A percentile compares a stretch with the other conserved stretches of the same genome.
These are phyloP conservation scores for Asclepias syriaca DNA, from an alignment of 257 asterid genomes.

Conservation along the genomic window DNA sequence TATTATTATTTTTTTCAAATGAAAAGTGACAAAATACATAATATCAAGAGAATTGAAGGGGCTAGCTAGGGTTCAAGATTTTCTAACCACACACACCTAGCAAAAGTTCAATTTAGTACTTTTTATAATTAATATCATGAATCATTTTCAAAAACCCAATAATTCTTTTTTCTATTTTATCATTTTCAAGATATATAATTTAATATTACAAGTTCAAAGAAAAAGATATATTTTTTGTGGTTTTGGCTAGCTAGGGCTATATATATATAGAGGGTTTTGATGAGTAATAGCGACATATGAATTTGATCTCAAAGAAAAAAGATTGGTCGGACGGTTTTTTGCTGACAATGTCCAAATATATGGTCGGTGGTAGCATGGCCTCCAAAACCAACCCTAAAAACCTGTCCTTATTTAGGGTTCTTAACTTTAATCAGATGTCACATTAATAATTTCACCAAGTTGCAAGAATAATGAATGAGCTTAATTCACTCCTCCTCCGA, in stretches of 20 bases:
- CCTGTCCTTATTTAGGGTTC: too few species aligned
- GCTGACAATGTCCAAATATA: neutral
- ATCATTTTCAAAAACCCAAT: neutral
- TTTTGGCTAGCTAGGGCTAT: constrained; percentile 9
- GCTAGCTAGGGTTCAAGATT: neutral
- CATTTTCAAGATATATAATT: neutral
- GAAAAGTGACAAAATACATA: constrained; percentile 19
- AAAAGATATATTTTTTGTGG: neutral
- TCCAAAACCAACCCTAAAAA: neutral
- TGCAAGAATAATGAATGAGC: neutral
- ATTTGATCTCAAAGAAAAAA: constrained; percentile 4
- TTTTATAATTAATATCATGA: constrained; percentile 9
- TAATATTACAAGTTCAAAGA: constrained; percentile 9
- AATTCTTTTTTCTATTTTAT: too few species aligned
- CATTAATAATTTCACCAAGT: neutral
- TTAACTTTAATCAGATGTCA: neutral
- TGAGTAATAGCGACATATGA: constrained; percentile 14
- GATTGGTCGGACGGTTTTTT: constrained; percentile 32
- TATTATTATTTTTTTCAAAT: neutral
- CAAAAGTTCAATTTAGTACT: constrained; percentile 22
- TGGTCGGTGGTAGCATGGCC: constrained; percentile 23
- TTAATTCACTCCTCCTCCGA: neutral
- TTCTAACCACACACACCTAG: constrained; percentile 10
- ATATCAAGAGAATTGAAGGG: neutral
- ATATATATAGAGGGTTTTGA: neutral